Percentiles rank a stretch among this genome's conserved stretches.
phyloP scores from a whole-genome alignment of 2,329 filamentous ascomycete genomes.

The Ceratocystis papillata region DNA sequence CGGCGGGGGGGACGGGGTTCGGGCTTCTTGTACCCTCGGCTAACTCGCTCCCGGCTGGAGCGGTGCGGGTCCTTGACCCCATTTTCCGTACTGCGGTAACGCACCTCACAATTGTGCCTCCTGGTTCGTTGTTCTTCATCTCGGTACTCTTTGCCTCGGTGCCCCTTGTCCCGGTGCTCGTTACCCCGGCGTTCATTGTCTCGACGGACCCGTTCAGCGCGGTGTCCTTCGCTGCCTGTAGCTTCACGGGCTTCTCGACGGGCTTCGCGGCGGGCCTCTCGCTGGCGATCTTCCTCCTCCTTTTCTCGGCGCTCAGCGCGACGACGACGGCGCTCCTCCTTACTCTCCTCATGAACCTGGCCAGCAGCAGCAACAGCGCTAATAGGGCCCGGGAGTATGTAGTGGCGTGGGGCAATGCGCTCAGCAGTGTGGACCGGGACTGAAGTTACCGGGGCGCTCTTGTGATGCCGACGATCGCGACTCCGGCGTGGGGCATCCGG shows the following conservation, averaged over 20 bases:
- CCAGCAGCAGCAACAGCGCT: neutral
- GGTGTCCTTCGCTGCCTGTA: neutral
- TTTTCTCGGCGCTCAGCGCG: neutral
- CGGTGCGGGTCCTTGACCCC: neutral
- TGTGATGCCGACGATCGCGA: neutral
- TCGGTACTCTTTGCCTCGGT: neutral
- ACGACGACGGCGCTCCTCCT: neutral
- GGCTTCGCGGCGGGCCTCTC: neutral
- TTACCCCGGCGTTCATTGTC: neutral
- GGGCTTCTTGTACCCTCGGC: constrained; percentile 3
- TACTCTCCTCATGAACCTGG: neutral
- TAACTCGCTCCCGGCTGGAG: neutral
- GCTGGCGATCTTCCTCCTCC: constrained; percentile 3
- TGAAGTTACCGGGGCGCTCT: neutral
- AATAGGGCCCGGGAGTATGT: constrained; percentile 2
- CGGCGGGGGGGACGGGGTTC: neutral
- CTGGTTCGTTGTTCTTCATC: neutral
- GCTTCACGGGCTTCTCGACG: neutral
- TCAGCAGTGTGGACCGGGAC: neutral
- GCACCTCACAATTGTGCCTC: neutral
- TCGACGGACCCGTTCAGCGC: neutral
- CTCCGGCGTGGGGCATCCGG: constrained; percentile 8
- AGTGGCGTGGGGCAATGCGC: neutral
- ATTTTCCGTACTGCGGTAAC: neutral
- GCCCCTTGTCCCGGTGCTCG: neutral